These are phyloP conservation scores for Claviceps monticola DNA, from an alignment of 2,329 filamentous ascomycete genomes.

Conservation along the genomic window DNA sequence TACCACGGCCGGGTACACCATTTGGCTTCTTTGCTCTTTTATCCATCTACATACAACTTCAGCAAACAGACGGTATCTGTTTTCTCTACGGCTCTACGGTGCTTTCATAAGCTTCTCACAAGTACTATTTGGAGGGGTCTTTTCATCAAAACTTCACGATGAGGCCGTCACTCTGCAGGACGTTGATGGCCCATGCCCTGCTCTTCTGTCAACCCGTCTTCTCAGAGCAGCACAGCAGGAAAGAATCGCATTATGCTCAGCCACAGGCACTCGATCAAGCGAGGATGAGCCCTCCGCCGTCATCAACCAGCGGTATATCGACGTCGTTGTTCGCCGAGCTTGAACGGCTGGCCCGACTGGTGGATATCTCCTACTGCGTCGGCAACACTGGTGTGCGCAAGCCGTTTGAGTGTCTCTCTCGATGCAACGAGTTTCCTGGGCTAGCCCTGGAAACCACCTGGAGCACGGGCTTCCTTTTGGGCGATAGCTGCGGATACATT, in stretches of 20 bases:
- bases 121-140: neutral
- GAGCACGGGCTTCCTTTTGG: constrained; percentile 77
- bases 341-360: constrained; percentile 77
- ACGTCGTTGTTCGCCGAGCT: constrained; percentile 60
- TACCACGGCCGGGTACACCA: too few species aligned
- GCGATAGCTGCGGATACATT: constrained; percentile 88
- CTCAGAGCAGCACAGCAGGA: neutral
- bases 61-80: too few species aligned
- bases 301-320: constrained; percentile 30
- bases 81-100: too few species aligned
- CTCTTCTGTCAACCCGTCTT: neutral
- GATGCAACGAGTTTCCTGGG: constrained; percentile 69
- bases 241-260: neutral
- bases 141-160: neutral
- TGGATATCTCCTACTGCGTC: constrained; percentile 91
- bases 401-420: constrained; percentile 75
- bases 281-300: neutral
- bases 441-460: constrained; percentile 74
- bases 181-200: neutral
- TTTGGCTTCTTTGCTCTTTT: too few species aligned
- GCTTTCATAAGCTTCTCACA: neutral
- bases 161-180: neutral
- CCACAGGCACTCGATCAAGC: neutral
- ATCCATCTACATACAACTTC: too few species aligned
- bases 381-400: constrained; percentile 67